phyloP scores from a whole-genome alignment of 106 monocot genomes.

The Hemerocallis citrina region DNA sequence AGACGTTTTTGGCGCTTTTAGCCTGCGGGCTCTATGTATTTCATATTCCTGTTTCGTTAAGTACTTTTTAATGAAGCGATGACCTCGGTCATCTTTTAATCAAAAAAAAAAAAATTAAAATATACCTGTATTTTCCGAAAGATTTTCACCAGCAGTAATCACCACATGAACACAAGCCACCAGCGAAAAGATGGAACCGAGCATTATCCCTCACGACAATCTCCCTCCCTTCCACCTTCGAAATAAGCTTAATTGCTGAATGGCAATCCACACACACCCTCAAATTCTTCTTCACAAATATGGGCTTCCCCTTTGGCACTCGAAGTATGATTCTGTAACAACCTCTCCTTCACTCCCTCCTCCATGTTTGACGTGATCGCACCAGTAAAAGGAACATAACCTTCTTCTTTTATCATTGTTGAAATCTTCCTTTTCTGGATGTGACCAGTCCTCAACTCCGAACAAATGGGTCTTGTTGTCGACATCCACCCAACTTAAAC shows the following conservation, averaged over 20 bases:
- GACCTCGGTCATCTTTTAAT: too few species aligned
- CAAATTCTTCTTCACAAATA: slow-evolving; percentile 69
- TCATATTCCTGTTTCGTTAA: too few species aligned
- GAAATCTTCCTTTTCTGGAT: slow-evolving; percentile 38
- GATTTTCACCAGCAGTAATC: slow-evolving; percentile 68
- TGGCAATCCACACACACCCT: slow-evolving; percentile 63
- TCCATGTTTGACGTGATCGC: slow-evolving; percentile 28
- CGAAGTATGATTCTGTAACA: slow-evolving; percentile 45
- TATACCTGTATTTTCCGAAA: too few species aligned
- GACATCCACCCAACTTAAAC: slow-evolving; percentile 54
- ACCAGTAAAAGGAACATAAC: slow-evolving; percentile 41
- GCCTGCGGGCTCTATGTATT: too few species aligned
- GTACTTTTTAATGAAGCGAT: too few species aligned
- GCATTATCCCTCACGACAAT: slow-evolving; percentile 55
- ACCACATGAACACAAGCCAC: slow-evolving; percentile 61
- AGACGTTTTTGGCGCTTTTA: too few species aligned
- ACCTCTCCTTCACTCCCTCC: slow-evolving; percentile 41
- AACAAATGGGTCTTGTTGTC: slow-evolving; percentile 54
- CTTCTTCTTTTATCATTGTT: slow-evolving; percentile 41
- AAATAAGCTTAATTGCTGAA: slow-evolving; percentile 52
- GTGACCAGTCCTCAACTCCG: slow-evolving; percentile 33
- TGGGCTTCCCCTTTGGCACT: slow-evolving; percentile 21
- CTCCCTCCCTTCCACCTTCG: slow-evolving; percentile 42
- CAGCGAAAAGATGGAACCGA: slow-evolving; percentile 62
- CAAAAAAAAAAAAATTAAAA: too few species aligned